Evolutionary conservation across 108 stramenopile species (phyloP).

Genomic region (Mayamaea pseudoterrestris): DNA sequence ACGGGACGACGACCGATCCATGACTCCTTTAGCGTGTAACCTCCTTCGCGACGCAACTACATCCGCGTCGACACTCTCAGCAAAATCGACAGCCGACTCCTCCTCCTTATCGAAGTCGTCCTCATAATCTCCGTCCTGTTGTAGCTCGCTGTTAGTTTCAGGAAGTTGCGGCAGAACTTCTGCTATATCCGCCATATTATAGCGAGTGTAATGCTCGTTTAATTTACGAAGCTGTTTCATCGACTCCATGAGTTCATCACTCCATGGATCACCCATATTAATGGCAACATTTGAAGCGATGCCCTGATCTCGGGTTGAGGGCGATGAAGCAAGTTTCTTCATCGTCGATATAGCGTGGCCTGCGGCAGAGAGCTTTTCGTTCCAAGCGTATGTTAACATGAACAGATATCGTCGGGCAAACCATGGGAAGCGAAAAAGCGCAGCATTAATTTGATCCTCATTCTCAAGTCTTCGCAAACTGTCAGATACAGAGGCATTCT

Average conservation of each 20-base stretch:
- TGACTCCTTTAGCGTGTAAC: conserved; percentile 23
- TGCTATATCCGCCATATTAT: conserved; percentile 58
- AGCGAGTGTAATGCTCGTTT: conserved; percentile 62
- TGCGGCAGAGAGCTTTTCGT: conserved; percentile 71
- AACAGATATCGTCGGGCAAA: conserved; percentile 66
- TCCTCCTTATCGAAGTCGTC: conserved; percentile 67
- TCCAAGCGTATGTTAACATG: conserved; percentile 79
- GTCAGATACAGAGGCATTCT: conserved; percentile 64
- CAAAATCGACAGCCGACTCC: conserved; percentile 49
- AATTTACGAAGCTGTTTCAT: conserved; percentile 69
- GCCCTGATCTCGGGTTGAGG: conserved; percentile 38
- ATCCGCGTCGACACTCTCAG: conserved; percentile 76
- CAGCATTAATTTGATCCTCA: conserved; percentile 10
- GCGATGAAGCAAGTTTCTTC: conserved; percentile 58
- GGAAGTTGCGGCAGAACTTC: conserved; percentile 39
- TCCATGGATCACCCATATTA: conserved; percentile 43
- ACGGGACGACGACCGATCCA: conserved; percentile 8
- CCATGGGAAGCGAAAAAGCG: conserved; percentile 47
- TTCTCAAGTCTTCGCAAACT: conserved; percentile 70
- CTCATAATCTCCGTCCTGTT: conserved; percentile 49
- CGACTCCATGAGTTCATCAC: conserved; percentile 63
- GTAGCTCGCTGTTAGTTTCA: conserved; percentile 23
- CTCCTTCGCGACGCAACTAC: conserved; percentile 73
- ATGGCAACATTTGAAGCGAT: conserved; percentile 41
- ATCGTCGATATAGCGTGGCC: conserved; percentile 78